Base-by-base conservation (phyloP, 371 early-diverging fungal genomes). In the Saksenaea vasiformis region DNA sequence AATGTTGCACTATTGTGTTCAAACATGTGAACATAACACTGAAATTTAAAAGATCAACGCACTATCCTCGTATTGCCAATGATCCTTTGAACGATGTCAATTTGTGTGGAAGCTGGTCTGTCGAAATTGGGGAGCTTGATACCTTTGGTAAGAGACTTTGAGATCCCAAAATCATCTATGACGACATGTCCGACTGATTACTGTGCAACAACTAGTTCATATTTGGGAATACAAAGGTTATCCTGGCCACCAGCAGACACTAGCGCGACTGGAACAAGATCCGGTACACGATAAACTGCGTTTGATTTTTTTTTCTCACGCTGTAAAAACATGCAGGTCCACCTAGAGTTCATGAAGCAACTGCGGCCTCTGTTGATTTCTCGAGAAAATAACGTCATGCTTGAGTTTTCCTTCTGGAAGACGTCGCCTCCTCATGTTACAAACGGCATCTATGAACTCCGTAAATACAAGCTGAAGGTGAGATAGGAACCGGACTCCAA, bases 351-450 rank as follows among this genome's bases (percentile, higher is more conserved):
- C 61, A 39, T 82, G 61, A 83, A 76, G 57, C 65, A 82, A 34
- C 68, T 92, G 43, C 72, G 81, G 41, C 82, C 89, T 22, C 82
- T 91, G 77, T 61, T 93, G 27, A 64, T 68, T 26, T 81, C 82
- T 37, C 86, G 95, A 27, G 75, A 84, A 55, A 91, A 88, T 66
- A 90, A 90, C 66, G 85, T 93, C 37, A 86, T 90, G 73, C 87
- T 92, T n/a, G 94, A 93, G 74, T 95, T 95, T 79, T 87, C 88
- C 26, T 94, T 94, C 67, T 95, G 94, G 93, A 74, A 86, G 38
- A 90, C 89, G 2, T 77, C 86, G 36, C 84, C 90, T 14, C 89
- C 89, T 24, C 80, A 79, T 15, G 74, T 83, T 41, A 77, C 80
- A 44, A 85, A 85, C 67, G 91, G 91, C 26, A 85, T 95, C 55